Evolutionary conservation across 805 yeast species (phyloP).

Genomic region (Schwanniomyces vanrijiae): DNA sequence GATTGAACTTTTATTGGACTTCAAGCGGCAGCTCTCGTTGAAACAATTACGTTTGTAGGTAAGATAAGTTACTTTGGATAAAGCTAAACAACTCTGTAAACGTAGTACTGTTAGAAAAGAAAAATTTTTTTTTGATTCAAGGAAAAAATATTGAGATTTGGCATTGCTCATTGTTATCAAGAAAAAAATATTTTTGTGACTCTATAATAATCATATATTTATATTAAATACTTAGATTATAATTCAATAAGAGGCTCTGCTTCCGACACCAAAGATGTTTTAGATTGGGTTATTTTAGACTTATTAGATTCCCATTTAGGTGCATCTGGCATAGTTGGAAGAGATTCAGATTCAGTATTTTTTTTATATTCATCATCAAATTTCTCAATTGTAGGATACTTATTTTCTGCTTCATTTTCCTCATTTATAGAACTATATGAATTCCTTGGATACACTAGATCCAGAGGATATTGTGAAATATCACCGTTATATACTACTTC

Average conservation of each 20-base stretch:
- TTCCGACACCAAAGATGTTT: slow-evolving; percentile 18
- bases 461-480: not conserved
- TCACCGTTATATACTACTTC: not conserved
- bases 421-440: not conserved
- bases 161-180: not conserved
- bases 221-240: slow-evolving; percentile 7
- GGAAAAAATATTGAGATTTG: not conserved
- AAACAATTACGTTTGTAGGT: slow-evolving; percentile 3
- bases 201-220: not conserved
- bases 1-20: slow-evolving; percentile 22
- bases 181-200: not conserved
- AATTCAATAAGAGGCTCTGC: slow-evolving; percentile 45
- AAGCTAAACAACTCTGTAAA: slow-evolving; percentile 1
- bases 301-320: slow-evolving; percentile 4
- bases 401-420: slow-evolving; percentile 5
- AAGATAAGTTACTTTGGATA: slow-evolving; percentile 3
- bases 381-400: slow-evolving; percentile 9
- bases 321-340: slow-evolving; percentile 4
- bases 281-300: slow-evolving; percentile 3
- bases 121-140: not conserved
- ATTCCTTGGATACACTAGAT: not conserved
- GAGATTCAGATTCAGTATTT: not conserved
- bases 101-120: not conserved
- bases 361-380: slow-evolving; percentile 2
- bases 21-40: slow-evolving; percentile 50